Evolutionary conservation across 2,329 filamentous ascomycete genomes (phyloP).

Genomic region (Fusarium multiceps): DNA sequence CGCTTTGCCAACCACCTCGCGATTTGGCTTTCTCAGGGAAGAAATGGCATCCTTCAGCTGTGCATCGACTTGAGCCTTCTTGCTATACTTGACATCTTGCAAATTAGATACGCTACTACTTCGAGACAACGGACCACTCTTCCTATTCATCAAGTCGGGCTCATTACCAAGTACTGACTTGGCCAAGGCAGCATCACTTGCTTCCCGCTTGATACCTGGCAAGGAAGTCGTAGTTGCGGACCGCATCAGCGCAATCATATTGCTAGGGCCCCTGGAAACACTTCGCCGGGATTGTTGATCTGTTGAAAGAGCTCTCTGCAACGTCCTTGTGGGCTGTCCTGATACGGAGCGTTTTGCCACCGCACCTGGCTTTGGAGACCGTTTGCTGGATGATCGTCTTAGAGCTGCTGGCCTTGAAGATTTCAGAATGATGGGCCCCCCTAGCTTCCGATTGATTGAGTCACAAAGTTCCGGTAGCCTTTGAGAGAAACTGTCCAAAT

Average conservation of each 20-base stretch:
- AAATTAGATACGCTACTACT: constrained; percentile 62
- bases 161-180: constrained; percentile 61
- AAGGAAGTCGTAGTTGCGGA: constrained; percentile 73
- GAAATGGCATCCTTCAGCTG: constrained; percentile 80
- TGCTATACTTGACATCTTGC: constrained; percentile 69
- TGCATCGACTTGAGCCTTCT: constrained; percentile 74
- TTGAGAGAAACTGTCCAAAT: constrained; percentile 71
- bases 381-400: constrained; percentile 56
- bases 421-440: constrained; percentile 73
- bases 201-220: constrained; percentile 74
- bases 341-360: constrained; percentile 60
- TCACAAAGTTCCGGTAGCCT: constrained; percentile 78
- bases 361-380: constrained; percentile 63
- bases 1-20: constrained; percentile 73
- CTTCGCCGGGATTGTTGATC: constrained; percentile 66
- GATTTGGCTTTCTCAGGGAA: constrained; percentile 79
- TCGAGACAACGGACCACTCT: constrained; percentile 50
- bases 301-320: constrained; percentile 72
- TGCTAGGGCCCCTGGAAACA: constrained; percentile 67
- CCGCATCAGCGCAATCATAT: constrained; percentile 72
- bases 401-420: constrained; percentile 62
- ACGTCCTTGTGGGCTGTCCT: constrained; percentile 59
- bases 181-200: constrained; percentile 67
- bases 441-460: constrained; percentile 78
- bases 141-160: constrained; percentile 54